Evolutionary conservation across 148 eudicot genomes (phyloP), one percentile per base, ranked within the genome.

Genomic region (Cornus kousa): DNA sequence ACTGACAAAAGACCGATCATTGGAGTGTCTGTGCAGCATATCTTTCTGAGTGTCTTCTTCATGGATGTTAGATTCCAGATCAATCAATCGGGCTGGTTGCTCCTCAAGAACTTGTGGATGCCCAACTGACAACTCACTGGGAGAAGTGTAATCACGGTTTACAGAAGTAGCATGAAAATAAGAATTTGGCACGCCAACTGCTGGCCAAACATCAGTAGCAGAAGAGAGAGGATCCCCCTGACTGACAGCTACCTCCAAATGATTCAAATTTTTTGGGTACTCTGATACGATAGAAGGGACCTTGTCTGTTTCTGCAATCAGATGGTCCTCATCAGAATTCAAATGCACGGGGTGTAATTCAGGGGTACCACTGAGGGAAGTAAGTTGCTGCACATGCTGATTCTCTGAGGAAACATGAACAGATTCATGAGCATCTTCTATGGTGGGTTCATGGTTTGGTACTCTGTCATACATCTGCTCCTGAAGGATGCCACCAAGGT

Each of bases 21-120:
- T 79, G 57, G 88, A 55, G 65, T 86, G 89, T 73, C 85, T 88
- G 60, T 84, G 91, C 86, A 90, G 80, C 39, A 87, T 55, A 78
- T 79, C 83, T 76, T 87, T 90, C 68, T 86, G 82, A 13, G 80
- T 37, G 74, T 78, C 89, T 37, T 77, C 89, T 80, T 77, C 86
- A 7, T 74, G 86, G 55, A 81, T 66, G 70, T 60, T 71, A 35
- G 87, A 81, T 75, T 87, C 89, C 70, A 88, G 74, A 84, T 86
- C 75, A 74, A 91, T 91, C 73, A 87, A 77, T 69, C 76, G 81
- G 20, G 88, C 73, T n/a, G 84, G 78, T 78, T 85, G 92, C 59
- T 80, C 83, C 31, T 80, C 76, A n/a, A 85, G 78, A 76, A 82
- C 76, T 65, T 84, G 90, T 0, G 81, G 83, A 83, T 85, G 84